Evolutionary conservation across 352 stramenopile species (phyloP), one percentile per base, ranked within the genome.

Genomic region (Elongisporangium prolatum): DNA sequence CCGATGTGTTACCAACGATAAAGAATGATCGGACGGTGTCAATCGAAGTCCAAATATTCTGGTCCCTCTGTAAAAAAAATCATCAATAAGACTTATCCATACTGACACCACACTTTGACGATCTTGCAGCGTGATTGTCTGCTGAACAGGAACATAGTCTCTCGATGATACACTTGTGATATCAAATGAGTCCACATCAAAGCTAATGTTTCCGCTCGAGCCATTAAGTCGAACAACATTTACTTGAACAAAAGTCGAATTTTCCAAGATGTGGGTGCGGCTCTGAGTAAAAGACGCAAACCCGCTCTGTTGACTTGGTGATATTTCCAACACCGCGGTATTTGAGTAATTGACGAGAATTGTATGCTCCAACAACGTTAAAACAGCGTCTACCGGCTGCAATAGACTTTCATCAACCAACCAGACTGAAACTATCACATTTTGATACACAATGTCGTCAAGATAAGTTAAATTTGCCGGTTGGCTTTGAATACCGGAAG

Each of bases 211-310:
- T 18, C 77, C 80, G 20, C 56, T 71, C 0, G 71, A 76, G 0
- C 80, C 80, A 48, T 88, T 86, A 0, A 88, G 17, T 2, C 77
- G 77, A 21, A 76, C 60, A n/a, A 89, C 16, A 9, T 77, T 56
- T 11, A 89, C 40, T 44, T 68, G 69, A 9, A 65, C 75, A 44
- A 68, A 82, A 10, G 60, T 58, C 2, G 57, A 21, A 34, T 79
- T 75, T 40, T 88, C 80, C 0, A 65, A 17, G 9, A 85, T 65
- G 0, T 67, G 17, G 18, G 54, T 64, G 9, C 55, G 21, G 11
- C 54, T 67, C 1, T 49, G 25, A n/a, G 59, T 48, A 57, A 88
- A 89, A 1, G 66, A 60, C 3, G 62, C 53, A 25, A 83, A 73
- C 0, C 80, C 80, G 5, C 17, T 10, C 11, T 56, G 56, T 25